Evolutionary conservation across 1,139 yeast genomes (phyloP).

Genomic region (Debaryomycetaceae sp.): DNA sequence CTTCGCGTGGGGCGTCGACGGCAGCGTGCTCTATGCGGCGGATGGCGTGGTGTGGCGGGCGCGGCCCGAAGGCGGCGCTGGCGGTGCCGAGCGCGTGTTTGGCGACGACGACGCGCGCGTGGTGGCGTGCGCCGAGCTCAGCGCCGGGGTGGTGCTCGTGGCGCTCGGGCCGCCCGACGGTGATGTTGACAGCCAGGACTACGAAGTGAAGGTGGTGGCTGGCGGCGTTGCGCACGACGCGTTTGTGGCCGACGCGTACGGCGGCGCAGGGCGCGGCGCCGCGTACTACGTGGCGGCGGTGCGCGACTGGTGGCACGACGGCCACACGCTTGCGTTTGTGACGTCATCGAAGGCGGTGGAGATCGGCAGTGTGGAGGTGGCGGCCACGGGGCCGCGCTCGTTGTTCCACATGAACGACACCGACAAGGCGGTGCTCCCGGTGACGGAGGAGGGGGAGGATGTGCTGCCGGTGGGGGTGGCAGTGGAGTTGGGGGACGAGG

Average conservation of each 20-base stretch:
- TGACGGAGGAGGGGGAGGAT: conserved; percentile 60
- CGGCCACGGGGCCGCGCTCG: conserved; percentile 12
- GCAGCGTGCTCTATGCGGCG: too few species aligned
- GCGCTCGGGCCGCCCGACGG: conserved; percentile 19
- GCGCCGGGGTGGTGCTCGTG: conserved; percentile 16
- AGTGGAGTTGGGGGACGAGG: conserved; percentile 43
- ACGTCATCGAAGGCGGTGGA: conserved; percentile 40
- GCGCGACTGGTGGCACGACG: conserved; percentile 35
- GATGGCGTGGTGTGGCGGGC: too few species aligned
- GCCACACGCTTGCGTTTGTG: conserved; percentile 30
- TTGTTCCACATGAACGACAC: conserved; percentile 58
- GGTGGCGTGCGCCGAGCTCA: conserved; percentile 2
- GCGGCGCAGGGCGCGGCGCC: conserved; percentile 45
- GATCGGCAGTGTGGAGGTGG: not conserved
- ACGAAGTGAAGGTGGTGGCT: conserved; percentile 15
- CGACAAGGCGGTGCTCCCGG: conserved; percentile 67
- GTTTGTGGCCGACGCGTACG: conserved; percentile 58
- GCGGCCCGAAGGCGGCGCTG: too few species aligned
- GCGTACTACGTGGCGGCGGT: conserved; percentile 44
- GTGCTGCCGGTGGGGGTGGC: conserved; percentile 68
- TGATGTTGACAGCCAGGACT: conserved; percentile 19
- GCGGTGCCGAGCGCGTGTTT: too few species aligned
- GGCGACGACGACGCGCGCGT: not conserved
- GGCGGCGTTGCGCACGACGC: conserved; percentile 22
- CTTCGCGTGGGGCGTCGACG: conserved; percentile 1